phyloP scores from a whole-genome alignment of 371 early-diverging fungal species.

The Haplosporangium sp. region DNA sequence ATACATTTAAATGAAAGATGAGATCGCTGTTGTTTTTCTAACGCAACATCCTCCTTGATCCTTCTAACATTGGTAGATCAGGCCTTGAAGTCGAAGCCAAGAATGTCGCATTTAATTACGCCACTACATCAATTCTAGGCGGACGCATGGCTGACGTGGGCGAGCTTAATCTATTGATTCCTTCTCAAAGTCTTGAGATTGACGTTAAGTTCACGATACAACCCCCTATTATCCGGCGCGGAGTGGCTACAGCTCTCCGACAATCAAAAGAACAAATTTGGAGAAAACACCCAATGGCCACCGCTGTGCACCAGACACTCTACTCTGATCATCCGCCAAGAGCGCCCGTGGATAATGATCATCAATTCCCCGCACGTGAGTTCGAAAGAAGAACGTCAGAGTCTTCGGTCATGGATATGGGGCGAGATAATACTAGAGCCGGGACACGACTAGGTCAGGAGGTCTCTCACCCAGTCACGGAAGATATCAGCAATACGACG shows the following conservation, averaged over 20 bases:
- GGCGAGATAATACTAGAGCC: conserved; percentile 1
- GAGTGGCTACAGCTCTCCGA: background rate
- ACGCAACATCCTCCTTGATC: background rate
- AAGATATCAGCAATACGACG: conserved; percentile 1
- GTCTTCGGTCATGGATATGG: background rate
- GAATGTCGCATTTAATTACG: conserved; percentile 13
- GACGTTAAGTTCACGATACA: conserved; percentile 19
- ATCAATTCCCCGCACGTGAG: background rate
- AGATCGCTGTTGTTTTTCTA: no score
- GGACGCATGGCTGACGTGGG: conserved; percentile 25
- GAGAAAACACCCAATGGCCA: background rate
- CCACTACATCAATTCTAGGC: conserved; percentile 1
- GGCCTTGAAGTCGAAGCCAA: conserved; percentile 30
- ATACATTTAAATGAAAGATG: background rate
- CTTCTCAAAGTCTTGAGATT: conserved; percentile 31
- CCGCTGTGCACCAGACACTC: conserved; percentile 2
- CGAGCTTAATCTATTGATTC: conserved; percentile 22
- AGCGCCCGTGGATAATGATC: background rate
- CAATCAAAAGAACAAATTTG: background rate
- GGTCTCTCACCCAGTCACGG: background rate
- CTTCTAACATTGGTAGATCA: conserved; percentile 3
- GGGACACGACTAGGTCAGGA: conserved; percentile 1
- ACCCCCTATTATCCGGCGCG: conserved; percentile 3
- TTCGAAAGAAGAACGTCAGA: background rate
- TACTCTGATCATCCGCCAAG: background rate